Evolutionary conservation across 768 basidiomycete species (phyloP).

Genomic region (Phallus indusiatus): DNA sequence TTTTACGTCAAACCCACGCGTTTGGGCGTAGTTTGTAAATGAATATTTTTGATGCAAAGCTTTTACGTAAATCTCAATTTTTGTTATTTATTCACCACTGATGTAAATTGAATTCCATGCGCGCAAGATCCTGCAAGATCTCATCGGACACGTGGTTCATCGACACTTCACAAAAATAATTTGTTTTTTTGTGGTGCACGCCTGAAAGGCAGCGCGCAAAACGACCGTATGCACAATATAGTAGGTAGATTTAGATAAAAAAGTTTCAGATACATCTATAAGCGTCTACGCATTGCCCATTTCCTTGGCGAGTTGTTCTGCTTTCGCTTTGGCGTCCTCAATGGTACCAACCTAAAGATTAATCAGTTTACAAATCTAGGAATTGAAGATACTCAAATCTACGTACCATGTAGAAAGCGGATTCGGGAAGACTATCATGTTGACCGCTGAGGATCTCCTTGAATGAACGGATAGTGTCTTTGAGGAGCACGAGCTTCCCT

Average conservation of each 20-base stretch:
- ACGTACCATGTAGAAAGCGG: slow-evolving; percentile 88
- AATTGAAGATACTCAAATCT: slow-evolving; percentile 19
- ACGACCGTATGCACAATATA: neutral
- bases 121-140: no score
- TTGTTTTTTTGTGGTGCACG: neutral
- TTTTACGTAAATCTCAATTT: neutral
- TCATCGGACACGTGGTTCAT: neutral
- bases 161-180: neutral
- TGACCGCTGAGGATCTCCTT: slow-evolving; percentile 90
- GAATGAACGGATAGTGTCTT: slow-evolving; percentile 95
- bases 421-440: slow-evolving; percentile 88
- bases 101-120: no score
- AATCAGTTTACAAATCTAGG: slow-evolving; percentile 1
- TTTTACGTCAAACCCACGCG: no score
- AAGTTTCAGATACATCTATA: neutral
- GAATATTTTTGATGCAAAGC: no score
- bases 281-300: slow-evolving; percentile 39
- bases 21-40: no score
- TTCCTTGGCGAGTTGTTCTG: slow-evolving; percentile 94
- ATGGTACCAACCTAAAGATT: slow-evolving; percentile 68
- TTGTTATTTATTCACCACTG: neutral
- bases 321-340: slow-evolving; percentile 95
- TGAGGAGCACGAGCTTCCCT: slow-evolving; percentile 92
- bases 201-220: neutral
- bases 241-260: neutral